phyloP scores from a whole-genome alignment of 1,139 yeast genomes.

The Pichia sp. region DNA sequence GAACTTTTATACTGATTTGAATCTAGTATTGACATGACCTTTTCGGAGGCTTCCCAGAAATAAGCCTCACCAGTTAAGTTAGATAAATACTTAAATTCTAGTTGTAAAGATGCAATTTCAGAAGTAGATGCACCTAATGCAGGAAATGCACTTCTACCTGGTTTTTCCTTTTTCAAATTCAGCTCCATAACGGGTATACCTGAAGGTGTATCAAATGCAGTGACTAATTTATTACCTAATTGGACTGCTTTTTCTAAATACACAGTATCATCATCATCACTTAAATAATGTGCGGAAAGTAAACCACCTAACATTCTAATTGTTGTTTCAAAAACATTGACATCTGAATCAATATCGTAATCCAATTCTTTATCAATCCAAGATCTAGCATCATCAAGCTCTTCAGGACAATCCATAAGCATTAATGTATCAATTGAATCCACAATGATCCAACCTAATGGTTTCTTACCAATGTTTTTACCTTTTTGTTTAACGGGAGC shows the following conservation, averaged over 20 bases:
- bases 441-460: constrained; percentile 93
- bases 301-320: constrained; percentile 92
- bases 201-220: constrained; percentile 57
- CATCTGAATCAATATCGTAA: constrained; percentile 65
- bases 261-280: constrained; percentile 49
- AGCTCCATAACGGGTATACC: constrained; percentile 79
- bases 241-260: constrained; percentile 76
- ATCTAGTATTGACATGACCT: constrained; percentile 63
- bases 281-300: constrained; percentile 70
- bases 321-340: constrained; percentile 87
- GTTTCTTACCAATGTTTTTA: constrained; percentile 74
- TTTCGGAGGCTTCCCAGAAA: constrained; percentile 77
- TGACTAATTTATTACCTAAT: constrained; percentile 44
- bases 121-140: constrained; percentile 79
- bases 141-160: constrained; percentile 58
- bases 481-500: constrained; percentile 56
- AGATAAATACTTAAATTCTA: constrained; percentile 82
- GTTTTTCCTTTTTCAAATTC: constrained; percentile 60
- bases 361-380: constrained; percentile 65
- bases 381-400: constrained; percentile 55
- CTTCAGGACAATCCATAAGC: constrained; percentile 70
- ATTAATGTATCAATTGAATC: constrained; percentile 82
- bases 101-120: constrained; percentile 81
- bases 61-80: constrained; percentile 70
- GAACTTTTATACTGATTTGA: constrained; percentile 18